These are phyloP conservation scores for Paraphaeosphaeria sporulosa DNA, from an alignment of 2,329 filamentous ascomycete species.

Conservation along the genomic window DNA sequence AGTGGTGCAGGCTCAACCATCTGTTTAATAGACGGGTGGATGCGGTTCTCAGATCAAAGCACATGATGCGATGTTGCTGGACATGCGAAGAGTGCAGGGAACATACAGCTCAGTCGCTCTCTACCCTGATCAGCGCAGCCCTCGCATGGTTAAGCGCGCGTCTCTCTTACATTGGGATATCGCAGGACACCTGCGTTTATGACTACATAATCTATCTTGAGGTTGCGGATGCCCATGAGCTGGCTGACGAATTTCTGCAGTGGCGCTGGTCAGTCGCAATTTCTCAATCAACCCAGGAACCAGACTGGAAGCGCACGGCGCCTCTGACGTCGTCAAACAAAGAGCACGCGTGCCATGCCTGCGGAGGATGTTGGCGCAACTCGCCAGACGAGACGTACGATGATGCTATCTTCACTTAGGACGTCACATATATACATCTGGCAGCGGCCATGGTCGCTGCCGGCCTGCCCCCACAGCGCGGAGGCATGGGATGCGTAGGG, in stretches of 20 bases:
- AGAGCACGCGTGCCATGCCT: not conserved
- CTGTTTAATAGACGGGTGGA: no score
- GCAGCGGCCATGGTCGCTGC: constrained; percentile 56
- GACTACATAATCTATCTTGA: constrained; percentile 62
- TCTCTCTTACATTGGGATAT: constrained; percentile 62
- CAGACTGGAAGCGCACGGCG: not conserved
- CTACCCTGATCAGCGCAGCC: constrained; percentile 44
- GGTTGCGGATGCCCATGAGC: constrained; percentile 49
- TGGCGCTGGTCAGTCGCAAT: constrained; percentile 18
- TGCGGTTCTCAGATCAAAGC: not conserved
- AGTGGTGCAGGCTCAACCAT: no score
- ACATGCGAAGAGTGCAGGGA: constrained; percentile 20
- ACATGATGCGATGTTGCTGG: constrained; percentile 5
- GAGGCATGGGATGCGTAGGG: constrained; percentile 50
- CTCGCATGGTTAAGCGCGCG: constrained; percentile 10
- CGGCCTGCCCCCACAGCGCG: constrained; percentile 51
- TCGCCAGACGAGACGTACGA: constrained; percentile 33
- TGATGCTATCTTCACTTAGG: constrained; percentile 60
- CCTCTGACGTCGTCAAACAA: constrained; percentile 3
- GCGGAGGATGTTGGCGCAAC: not conserved
- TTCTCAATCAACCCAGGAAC: no score
- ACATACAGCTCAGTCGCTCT: constrained; percentile 61
- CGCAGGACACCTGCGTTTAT: constrained; percentile 64
- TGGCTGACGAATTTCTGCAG: constrained; percentile 53
- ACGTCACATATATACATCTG: constrained; percentile 62